Evolutionary conservation across 179 eudicot species (phyloP).

Genomic region (Kewa caespitosa): DNA sequence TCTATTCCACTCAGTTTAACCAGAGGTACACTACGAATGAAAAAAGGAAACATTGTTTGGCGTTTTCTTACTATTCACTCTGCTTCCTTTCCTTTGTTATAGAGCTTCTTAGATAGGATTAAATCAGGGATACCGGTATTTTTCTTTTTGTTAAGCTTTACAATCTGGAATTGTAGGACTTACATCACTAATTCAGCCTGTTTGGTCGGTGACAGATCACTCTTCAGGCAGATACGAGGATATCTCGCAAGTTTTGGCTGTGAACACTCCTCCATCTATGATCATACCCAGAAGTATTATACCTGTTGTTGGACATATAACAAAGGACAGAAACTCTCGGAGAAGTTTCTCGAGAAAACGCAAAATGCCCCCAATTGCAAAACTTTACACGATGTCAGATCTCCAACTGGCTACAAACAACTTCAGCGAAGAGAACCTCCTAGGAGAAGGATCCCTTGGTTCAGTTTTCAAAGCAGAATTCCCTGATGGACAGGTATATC

Average conservation of each 20-base stretch:
- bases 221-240: constrained; percentile 37
- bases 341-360: constrained; percentile 61
- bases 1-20: constrained; percentile 54
- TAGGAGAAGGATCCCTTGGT: constrained; percentile 96
- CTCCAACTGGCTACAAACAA: constrained; percentile 72
- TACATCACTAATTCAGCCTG: background rate
- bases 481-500: constrained; percentile 68
- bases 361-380: constrained; percentile 61
- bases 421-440: constrained; percentile 62
- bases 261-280: constrained; percentile 50
- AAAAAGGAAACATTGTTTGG: background rate
- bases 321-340: constrained; percentile 34
- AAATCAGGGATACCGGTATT: background rate
- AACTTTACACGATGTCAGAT: constrained; percentile 63
- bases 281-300: constrained; percentile 42
- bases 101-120: background rate
- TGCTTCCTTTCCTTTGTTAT: background rate
- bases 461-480: constrained; percentile 84
- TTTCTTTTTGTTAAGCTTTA: background rate
- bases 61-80: background rate
- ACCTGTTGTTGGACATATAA: constrained; percentile 40
- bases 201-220: constrained; percentile 21
- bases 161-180: background rate
- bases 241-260: constrained; percentile 37
- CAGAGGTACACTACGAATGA: constrained; percentile 44